These are phyloP conservation scores for Sparassis latifolia DNA, from an alignment of 1,284 basidiomycete genomes.

Conservation along the genomic window DNA sequence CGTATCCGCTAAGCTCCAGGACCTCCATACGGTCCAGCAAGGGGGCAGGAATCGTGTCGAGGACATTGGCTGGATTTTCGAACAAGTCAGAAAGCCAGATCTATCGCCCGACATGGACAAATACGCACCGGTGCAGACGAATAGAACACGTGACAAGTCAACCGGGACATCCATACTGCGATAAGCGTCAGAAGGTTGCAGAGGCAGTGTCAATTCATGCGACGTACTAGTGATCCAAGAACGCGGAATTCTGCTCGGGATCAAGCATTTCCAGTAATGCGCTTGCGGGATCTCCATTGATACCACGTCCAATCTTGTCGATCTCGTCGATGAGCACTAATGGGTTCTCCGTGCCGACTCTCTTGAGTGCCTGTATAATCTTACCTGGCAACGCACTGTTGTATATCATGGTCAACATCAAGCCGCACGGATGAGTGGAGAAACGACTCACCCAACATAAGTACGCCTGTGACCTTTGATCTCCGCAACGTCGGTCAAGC, in stretches of 20 bases:
- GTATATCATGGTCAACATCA: constrained; percentile 1
- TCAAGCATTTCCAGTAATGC: constrained; percentile 97
- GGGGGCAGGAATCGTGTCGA: constrained; percentile 95
- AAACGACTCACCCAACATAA: constrained; percentile 74
- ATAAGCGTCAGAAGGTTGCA: background rate
- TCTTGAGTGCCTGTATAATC: constrained; percentile 95
- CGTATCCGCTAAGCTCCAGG: constrained; percentile 94
- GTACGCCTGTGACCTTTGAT: constrained; percentile 98
- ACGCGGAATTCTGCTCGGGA: constrained; percentile 95
- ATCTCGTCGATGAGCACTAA: constrained; percentile 97
- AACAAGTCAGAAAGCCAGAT: too few species aligned
- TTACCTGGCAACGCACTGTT: constrained; percentile 89
- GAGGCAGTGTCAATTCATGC: background rate
- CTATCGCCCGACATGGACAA: too few species aligned
- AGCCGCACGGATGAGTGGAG: background rate
- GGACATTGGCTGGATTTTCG: constrained; percentile 62
- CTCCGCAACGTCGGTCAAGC: constrained; percentile 95
- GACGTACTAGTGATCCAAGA: constrained; percentile 91
- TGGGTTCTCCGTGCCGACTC: constrained; percentile 96
- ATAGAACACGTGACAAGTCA: constrained; percentile 92
- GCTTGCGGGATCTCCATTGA: constrained; percentile 94
- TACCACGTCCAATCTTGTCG: constrained; percentile 96
- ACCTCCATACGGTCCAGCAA: constrained; percentile 97
- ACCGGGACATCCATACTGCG: constrained; percentile 93
- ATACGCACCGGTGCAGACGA: constrained; percentile 82